A percentile compares a stretch with the other conserved stretches of the same genome.
Evolutionary conservation across 139 green algal species (phyloP).

Genomic region (Chlorella sp.): DNA sequence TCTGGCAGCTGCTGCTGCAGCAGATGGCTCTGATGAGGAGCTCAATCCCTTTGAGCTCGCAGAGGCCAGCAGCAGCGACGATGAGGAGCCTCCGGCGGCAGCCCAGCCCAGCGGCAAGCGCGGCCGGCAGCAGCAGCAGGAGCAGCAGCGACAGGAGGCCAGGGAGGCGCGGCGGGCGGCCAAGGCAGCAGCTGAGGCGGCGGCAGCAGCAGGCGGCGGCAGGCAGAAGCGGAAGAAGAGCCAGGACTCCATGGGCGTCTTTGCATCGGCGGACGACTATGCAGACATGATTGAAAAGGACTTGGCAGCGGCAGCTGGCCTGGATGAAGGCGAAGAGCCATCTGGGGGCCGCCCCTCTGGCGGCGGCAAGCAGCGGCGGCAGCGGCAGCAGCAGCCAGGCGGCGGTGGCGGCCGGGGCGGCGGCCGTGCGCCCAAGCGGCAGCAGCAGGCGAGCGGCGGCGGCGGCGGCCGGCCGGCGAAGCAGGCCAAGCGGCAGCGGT

Average conservation of each 20-base stretch:
- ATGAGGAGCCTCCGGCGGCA: background rate
- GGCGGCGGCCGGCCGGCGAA: background rate
- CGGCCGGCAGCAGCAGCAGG: conserved; percentile 8
- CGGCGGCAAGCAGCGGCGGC: background rate
- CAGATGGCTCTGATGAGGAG: background rate
- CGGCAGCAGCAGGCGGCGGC: background rate
- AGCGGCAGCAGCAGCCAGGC: background rate
- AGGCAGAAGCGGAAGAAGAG: conserved; percentile 21
- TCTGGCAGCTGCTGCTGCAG: conserved; percentile 9
- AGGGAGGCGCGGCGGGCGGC: background rate
- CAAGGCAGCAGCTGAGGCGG: background rate
- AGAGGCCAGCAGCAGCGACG: conserved; percentile 22
- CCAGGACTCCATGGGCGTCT: conserved; percentile 46
- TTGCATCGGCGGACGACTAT: conserved; percentile 75
- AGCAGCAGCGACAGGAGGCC: background rate
- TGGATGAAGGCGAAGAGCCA: background rate
- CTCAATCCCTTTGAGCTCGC: conserved; percentile 53
- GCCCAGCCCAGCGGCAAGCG: background rate
- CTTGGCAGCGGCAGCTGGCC: background rate
- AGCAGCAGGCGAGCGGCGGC: background rate
- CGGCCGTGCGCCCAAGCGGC: background rate
- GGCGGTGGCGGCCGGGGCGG: background rate
- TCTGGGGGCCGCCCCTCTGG: background rate
- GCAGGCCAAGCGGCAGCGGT: background rate
- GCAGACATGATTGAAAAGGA: conserved; percentile 43